These are phyloP conservation scores for Mycosarcoma mackinlayi DNA, from an alignment of 1,284 basidiomycete genomes.

Conservation along the genomic window DNA sequence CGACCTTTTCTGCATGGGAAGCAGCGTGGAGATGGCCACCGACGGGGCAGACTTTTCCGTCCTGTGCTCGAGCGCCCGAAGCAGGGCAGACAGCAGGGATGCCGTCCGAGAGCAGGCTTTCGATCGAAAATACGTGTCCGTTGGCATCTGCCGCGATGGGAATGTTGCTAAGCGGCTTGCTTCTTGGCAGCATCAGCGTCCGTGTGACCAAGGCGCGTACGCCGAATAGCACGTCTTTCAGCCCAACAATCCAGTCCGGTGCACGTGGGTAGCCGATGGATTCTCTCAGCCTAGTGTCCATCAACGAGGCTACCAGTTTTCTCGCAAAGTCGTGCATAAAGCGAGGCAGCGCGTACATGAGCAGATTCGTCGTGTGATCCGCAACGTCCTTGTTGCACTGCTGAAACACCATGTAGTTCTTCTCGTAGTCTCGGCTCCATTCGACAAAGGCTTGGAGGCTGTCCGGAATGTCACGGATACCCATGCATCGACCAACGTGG, in stretches of 20 bases:
- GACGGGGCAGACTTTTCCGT: slow-evolving; percentile 47
- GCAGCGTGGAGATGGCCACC: slow-evolving; percentile 24
- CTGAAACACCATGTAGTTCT: slow-evolving; percentile 28
- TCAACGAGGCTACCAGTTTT: slow-evolving; percentile 26
- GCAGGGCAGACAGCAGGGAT: slow-evolving; percentile 44
- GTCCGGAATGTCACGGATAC: slow-evolving; percentile 38
- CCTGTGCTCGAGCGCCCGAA: slow-evolving; percentile 27
- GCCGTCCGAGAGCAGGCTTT: slow-evolving; percentile 25
- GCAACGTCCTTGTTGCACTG: slow-evolving; percentile 41
- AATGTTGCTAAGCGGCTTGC: slow-evolving; percentile 19
- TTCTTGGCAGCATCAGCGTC: slow-evolving; percentile 20
- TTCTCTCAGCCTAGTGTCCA: slow-evolving; percentile 34
- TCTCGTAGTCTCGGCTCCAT: slow-evolving; percentile 45
- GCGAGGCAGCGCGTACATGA: slow-evolving; percentile 25
- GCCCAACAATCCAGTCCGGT: slow-evolving; percentile 10
- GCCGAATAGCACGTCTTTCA: slow-evolving; percentile 25
- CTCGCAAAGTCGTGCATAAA: slow-evolving; percentile 27
- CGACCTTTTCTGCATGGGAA: not conserved
- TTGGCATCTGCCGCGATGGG: slow-evolving; percentile 26
- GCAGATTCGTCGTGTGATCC: slow-evolving; percentile 38
- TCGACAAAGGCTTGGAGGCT: slow-evolving; percentile 22
- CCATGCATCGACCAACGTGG: slow-evolving; percentile 47
- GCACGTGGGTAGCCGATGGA: slow-evolving; percentile 35
- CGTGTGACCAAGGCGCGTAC: slow-evolving; percentile 11
- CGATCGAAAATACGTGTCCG: slow-evolving; percentile 28